Evolutionary conservation across 148 eudicot genomes (phyloP).

Genomic region (Polygonum aviculare): DNA sequence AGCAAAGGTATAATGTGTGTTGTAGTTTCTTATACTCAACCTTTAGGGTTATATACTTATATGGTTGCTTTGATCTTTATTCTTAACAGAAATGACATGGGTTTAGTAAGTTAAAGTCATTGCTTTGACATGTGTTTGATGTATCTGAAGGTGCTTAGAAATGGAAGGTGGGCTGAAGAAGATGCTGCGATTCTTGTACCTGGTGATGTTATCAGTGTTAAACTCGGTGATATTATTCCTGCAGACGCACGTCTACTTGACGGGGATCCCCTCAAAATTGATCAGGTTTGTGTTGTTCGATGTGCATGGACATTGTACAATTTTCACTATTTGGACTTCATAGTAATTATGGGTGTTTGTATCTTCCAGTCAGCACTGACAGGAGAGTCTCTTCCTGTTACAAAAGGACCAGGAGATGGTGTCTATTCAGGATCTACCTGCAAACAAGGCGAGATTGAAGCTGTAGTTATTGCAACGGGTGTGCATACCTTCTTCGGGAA

Average conservation of each 20-base stretch:
- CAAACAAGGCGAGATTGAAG: constrained; percentile 97
- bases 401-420: constrained; percentile 97
- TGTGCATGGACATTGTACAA: not conserved
- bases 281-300: constrained; percentile 44
- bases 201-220: constrained; percentile 83
- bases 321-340: not conserved
- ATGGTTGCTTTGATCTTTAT: not conserved
- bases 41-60: not conserved
- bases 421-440: constrained; percentile 98
- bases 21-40: not conserved
- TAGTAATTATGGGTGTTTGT: not conserved
- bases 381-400: constrained; percentile 97
- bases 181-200: constrained; percentile 88
- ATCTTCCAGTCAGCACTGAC: constrained; percentile 83
- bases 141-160: constrained; percentile 55
- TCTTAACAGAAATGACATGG: not conserved
- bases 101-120: not conserved
- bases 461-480: constrained; percentile 93
- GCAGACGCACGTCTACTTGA: constrained; percentile 98
- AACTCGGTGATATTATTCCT: constrained; percentile 92
- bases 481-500: constrained; percentile 98
- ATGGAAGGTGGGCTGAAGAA: constrained; percentile 93
- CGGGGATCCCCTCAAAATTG: constrained; percentile 96
- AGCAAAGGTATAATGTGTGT: constrained; percentile 58
- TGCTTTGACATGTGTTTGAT: not conserved